Conservation (phyloP, 257 asterid species). For the Primulina eburnea region DNA sequence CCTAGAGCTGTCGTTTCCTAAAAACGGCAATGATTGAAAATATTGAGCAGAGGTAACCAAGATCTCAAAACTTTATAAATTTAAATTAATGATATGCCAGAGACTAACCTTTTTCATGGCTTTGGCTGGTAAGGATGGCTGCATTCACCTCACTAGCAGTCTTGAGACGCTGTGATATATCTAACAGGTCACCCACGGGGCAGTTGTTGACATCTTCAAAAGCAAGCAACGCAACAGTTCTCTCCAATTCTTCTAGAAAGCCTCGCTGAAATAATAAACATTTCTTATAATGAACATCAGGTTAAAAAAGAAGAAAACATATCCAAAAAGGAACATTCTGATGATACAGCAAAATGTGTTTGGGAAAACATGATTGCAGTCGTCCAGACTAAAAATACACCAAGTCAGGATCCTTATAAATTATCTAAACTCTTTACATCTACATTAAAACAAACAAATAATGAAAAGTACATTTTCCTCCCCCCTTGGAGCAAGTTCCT, state of each 20-base stretch:
- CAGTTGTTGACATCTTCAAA: conserved; percentile 67
- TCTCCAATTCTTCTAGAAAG: conserved; percentile 78
- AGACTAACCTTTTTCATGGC: conserved; percentile 80
- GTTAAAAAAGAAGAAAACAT: neutral
- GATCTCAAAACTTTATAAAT: neutral
- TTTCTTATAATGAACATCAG: neutral
- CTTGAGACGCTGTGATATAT: conserved; percentile 68
- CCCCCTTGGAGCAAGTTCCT: conserved; percentile 92
- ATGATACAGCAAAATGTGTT: neutral
- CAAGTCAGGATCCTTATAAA: neutral
- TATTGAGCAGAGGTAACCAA: neutral
- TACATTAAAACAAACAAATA: neutral
- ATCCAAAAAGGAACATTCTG: conserved; percentile 10
- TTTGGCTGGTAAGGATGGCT: conserved; percentile 71
- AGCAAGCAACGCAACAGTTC: conserved; percentile 75
- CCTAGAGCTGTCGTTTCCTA: neutral
- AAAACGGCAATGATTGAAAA: neutral
- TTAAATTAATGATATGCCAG: neutral
- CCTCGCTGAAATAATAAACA: conserved; percentile 44
- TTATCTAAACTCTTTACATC: neutral
- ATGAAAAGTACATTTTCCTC: conserved; percentile 69
- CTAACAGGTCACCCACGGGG: conserved; percentile 73
- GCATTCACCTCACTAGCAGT: conserved; percentile 92
- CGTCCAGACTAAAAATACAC: neutral
- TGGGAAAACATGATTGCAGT: neutral